Conservation (phyloP, 768 basidiomycete species). For the Suillus subaureus region DNA sequence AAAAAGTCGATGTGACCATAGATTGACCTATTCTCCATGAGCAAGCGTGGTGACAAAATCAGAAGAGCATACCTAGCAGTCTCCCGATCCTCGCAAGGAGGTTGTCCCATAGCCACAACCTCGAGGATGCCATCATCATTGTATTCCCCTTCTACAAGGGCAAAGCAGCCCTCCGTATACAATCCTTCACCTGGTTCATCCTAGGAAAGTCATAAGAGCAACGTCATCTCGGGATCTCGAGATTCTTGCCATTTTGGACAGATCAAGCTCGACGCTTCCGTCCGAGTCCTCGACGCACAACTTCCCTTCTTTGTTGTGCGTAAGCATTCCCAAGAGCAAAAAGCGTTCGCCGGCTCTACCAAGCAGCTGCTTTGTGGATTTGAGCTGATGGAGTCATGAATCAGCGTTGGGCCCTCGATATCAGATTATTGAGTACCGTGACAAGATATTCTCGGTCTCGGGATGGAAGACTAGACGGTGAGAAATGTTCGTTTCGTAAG, state of each 20-base stretch:
- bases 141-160: constrained; percentile 94
- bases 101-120: constrained; percentile 95
- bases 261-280: constrained; percentile 85
- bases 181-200: constrained; percentile 93
- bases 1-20: constrained; percentile 97
- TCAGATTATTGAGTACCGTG: constrained; percentile 52
- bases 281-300: constrained; percentile 93
- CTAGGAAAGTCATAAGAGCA: constrained; percentile 32
- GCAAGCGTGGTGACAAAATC: background rate
- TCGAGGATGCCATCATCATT: constrained; percentile 87
- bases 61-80: constrained; percentile 64
- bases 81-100: constrained; percentile 90
- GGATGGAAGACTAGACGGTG: constrained; percentile 91
- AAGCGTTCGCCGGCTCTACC: constrained; percentile 90
- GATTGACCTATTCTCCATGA: constrained; percentile 62
- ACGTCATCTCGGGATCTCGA: background rate
- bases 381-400: constrained; percentile 55
- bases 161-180: constrained; percentile 95
- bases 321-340: constrained; percentile 90
- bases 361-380: constrained; percentile 93
- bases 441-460: constrained; percentile 85
- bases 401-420: constrained; percentile 1
- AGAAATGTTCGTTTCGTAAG: constrained; percentile 95
- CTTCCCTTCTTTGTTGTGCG: constrained; percentile 87
- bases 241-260: constrained; percentile 74